Evolutionary conservation across 305 asterid genomes (phyloP), one percentile per base, ranked within the genome.

Genomic region (Solanum hybrid): DNA sequence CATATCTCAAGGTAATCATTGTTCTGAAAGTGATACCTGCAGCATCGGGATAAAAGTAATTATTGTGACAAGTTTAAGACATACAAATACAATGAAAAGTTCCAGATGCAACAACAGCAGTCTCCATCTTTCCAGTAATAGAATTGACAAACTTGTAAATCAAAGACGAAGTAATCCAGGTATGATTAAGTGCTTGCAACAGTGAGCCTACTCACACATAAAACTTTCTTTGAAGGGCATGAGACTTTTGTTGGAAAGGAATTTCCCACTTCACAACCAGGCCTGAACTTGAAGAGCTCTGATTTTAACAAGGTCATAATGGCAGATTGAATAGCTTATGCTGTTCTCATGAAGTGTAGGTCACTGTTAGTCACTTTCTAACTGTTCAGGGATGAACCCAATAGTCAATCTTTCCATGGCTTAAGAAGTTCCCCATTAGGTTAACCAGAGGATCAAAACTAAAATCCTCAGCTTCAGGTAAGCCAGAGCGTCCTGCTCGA

Each of bases 1-100:
- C 99, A 97, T 90, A 97, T 97, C 90, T 97, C 99, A 89, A 97
- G 98, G 91, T 98, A 98, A 91, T 98, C 98, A 89, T 95, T 95
- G 95, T 91, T 93, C 90, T 97, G 97, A 7, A 93, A 92, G 92
- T 96, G 88, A 92, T 96, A 97, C 98, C 99, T 97, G 91, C 90
- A 95, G 8, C 88, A 91, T 22, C 90, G 14, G 51, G 51, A 32
- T 85, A 61, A 22, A 85, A 61, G 33, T 3, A 82, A 85, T 57
- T 27, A 61, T 13, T 57, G 32, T 51, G 41, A 32, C 78, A 57
- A 84, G 33, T 61, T 31, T 0, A 85, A 33, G 88, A 22, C 78
- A 85, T 10, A 57, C 45, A 84, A 37, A 37, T 84, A 34, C 31
- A 83, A 83, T 29, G 75, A 29, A 39, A 41, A 22, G 37, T 82